Base-by-base conservation (phyloP, 2,329 filamentous ascomycete genomes). In the Bipolaris zeicola region DNA sequence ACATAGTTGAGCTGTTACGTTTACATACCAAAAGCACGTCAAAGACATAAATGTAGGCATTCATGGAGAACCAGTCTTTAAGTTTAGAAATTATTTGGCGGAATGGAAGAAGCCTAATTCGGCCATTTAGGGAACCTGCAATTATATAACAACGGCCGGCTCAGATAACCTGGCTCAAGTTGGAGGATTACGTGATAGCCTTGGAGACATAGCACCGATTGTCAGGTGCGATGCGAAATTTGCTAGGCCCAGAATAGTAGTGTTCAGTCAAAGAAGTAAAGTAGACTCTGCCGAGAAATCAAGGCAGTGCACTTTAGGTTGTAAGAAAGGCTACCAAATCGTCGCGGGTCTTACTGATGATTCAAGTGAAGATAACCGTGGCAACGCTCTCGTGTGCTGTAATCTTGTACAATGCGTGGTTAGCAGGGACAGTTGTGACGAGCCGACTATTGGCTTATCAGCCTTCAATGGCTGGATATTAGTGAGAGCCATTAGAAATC, bases 401-500 rank as follows among this genome's bases (percentile, higher is more conserved):
- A 72, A 72, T 74, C 67, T 61, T 65, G 65, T 74, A 72, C 64
- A 71, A 60, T 62, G 61, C 64, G 59, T 67, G 63, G 68, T 76
- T 72, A 76, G 73, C 67, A 72, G 68, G 57, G 63, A 61, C 70
- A 76, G 76, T 71, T 72, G 71, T 65, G 68, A 63, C 49, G 51
- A 56, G 62, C 62, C 66, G 64, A 69, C 58, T 70, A 68, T 69
- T 68, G 58, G 68, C 57, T 63, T 59, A 65, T 66, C 66, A 58
- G 64, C 57, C 58, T 60, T 70, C 65, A 71, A 67, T 61, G 72
- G 69, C 73, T 72, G 75, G 72, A 70, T 68, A 63, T 72, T 68
- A 71, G 70, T 71, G 16, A 73, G 70, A 58, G 60, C 52, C 64
- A 56, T 57, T 60, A 70, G 64, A 68, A 69, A 75, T 73, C 73